Conservation (phyloP, 495 filamentous ascomycete species). For the Penicillium nucicola region DNA sequence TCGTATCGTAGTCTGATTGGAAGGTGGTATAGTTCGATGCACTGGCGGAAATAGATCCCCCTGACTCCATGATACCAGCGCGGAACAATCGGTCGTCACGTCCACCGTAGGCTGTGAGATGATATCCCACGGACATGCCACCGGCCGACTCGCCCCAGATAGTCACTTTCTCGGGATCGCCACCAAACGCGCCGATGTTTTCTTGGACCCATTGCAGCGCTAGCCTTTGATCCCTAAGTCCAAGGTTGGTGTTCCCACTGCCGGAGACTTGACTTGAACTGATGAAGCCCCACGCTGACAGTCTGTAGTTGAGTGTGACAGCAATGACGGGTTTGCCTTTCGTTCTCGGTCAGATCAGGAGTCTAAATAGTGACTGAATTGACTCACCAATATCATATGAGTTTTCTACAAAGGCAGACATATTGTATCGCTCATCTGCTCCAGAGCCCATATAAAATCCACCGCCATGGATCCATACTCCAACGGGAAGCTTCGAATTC, state of each 20-base stretch:
- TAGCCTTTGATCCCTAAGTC: conserved; percentile 57
- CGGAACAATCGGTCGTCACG: conserved; percentile 43
- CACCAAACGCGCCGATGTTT: conserved; percentile 54
- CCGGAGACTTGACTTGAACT: conserved; percentile 25
- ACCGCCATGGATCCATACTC: conserved; percentile 62
- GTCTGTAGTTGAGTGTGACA: conserved; percentile 59
- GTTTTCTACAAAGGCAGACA: conserved; percentile 51
- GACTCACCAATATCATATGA: conserved; percentile 42
- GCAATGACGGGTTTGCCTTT: conserved; percentile 55
- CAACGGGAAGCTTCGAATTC: conserved; percentile 38
- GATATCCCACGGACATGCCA: conserved; percentile 49
- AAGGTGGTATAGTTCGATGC: conserved; percentile 33
- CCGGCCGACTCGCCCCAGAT: conserved; percentile 67
- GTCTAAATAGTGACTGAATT: not conserved
- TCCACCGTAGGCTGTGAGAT: conserved; percentile 51
- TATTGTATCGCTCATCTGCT: conserved; percentile 50
- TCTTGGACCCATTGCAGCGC: conserved; percentile 60
- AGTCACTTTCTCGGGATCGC: conserved; percentile 58
- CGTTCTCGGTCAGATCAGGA: not conserved
- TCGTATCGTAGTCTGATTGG: conserved; percentile 35
- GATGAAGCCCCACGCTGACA: conserved; percentile 54
- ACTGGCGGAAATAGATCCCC: conserved; percentile 35
- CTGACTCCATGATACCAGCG: conserved; percentile 47
- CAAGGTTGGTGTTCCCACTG: conserved; percentile 53
- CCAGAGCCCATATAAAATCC: conserved; percentile 51